These are phyloP conservation scores for Diutina mesorugosa DNA, from an alignment of 1,139 yeast genomes.

Conservation along the genomic window DNA sequence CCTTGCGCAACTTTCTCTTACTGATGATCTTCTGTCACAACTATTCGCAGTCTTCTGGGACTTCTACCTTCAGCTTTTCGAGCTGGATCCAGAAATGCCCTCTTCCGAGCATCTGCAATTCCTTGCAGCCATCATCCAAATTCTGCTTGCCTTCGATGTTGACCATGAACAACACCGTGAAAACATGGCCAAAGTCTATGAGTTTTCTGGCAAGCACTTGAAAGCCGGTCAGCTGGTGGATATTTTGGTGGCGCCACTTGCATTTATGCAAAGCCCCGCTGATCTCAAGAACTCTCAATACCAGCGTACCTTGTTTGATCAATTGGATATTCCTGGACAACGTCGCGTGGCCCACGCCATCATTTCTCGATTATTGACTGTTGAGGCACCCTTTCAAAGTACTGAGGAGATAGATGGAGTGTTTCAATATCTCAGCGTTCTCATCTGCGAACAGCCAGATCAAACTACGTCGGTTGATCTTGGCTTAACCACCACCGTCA, in stretches of 20 bases:
- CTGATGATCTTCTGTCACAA: conserved; percentile 1
- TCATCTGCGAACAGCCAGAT: conserved; percentile 20
- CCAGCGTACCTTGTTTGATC: conserved; percentile 28
- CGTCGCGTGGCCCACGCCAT: conserved; percentile 30
- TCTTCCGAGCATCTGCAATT: conserved; percentile 53
- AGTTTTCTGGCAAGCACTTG: conserved; percentile 43
- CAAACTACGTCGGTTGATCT: conserved; percentile 23
- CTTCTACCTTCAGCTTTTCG: conserved; percentile 42
- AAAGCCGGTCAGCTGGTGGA: conserved; percentile 35
- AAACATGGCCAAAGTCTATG: conserved; percentile 50
- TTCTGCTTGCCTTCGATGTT: conserved; percentile 61
- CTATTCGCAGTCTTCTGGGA: conserved; percentile 35
- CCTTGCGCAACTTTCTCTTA: not conserved
- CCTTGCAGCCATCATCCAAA: conserved; percentile 48
- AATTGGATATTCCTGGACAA: conserved; percentile 20
- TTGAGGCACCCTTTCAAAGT: conserved; percentile 10
- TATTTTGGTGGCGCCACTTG: conserved; percentile 47
- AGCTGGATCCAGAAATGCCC: conserved; percentile 50
- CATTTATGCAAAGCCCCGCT: conserved; percentile 20
- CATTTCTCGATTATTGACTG: conserved; percentile 21
- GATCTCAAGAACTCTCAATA: conserved; percentile 19
- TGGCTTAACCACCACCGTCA: conserved; percentile 23
- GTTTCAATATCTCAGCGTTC: conserved; percentile 27
- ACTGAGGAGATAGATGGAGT: conserved; percentile 29
- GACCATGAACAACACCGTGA: conserved; percentile 24